Conservation (phyloP, 1,284 basidiomycete genomes). For the Malassezia nana region DNA sequence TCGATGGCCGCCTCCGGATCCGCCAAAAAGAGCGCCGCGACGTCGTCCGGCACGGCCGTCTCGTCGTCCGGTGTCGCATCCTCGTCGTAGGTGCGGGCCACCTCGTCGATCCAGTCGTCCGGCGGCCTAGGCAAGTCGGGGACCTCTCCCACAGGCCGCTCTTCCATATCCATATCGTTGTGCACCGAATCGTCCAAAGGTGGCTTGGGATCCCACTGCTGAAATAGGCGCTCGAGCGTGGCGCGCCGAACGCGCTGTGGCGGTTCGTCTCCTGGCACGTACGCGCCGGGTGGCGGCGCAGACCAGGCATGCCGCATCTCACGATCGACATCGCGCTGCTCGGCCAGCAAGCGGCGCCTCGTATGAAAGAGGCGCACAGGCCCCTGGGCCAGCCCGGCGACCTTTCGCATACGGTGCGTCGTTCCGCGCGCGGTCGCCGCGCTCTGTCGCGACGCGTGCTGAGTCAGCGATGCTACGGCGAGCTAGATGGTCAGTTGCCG, state of each 20-base stretch:
- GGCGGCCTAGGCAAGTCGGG: not conserved
- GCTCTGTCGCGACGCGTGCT: not conserved
- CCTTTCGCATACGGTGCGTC: not conserved
- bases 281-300: not conserved
- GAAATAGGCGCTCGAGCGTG: not conserved
- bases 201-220: not conserved
- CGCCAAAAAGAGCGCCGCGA: not conserved
- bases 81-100: not conserved
- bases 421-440: not conserved
- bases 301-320: conserved; percentile 5
- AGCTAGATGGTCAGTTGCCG: not conserved
- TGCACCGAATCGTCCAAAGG: too few relatives aligned
- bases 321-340: conserved; percentile 11
- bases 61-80: not conserved
- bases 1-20: not conserved
- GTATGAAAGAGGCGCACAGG: conserved; percentile 4
- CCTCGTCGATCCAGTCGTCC: not conserved
- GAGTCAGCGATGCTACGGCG: not conserved
- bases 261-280: not conserved
- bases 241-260: not conserved
- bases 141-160: not conserved
- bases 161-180: too few relatives aligned
- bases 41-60: not conserved
- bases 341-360: not conserved
- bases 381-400: not conserved